Percentiles rank a stretch among this genome's conserved stretches.
These are phyloP conservation scores for Diaporthe helianthi DNA, from an alignment of 2,329 filamentous ascomycete genomes.

Conservation along the genomic window DNA sequence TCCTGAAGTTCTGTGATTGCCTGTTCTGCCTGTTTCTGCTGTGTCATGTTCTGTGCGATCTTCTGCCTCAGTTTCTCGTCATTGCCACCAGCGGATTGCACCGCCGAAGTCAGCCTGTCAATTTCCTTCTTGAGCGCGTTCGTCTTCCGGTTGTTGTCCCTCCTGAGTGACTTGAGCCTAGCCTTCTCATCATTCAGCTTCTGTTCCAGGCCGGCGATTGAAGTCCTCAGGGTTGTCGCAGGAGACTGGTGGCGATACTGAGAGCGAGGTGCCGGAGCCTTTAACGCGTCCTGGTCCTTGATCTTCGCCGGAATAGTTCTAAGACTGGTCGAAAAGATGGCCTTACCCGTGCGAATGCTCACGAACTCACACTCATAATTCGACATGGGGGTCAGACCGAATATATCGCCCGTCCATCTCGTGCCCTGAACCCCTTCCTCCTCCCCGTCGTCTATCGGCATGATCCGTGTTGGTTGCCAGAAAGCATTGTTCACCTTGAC, in stretches of 20 bases:
- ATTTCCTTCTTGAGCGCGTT: slow-evolving; percentile 76
- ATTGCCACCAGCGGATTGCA: slow-evolving; percentile 72
- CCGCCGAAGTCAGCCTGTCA: slow-evolving; percentile 70
- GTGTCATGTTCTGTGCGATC: slow-evolving; percentile 76
- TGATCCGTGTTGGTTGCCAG: slow-evolving; percentile 81
- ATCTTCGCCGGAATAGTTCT: slow-evolving; percentile 65
- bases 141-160: slow-evolving; percentile 75
- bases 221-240: slow-evolving; percentile 77
- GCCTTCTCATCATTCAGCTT: slow-evolving; percentile 74
- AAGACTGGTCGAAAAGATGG: slow-evolving; percentile 76
- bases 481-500: slow-evolving; percentile 79
- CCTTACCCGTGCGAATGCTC: slow-evolving; percentile 67
- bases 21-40: slow-evolving; percentile 67
- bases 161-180: slow-evolving; percentile 73
- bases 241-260: slow-evolving; percentile 75
- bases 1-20: slow-evolving; percentile 49
- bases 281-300: slow-evolving; percentile 47
- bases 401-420: slow-evolving; percentile 76
- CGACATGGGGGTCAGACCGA: slow-evolving; percentile 72
- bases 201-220: slow-evolving; percentile 74
- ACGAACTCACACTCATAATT: slow-evolving; percentile 84
- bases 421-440: slow-evolving; percentile 50
- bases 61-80: slow-evolving; percentile 81
- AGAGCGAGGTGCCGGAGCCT: slow-evolving; percentile 59
- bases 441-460: slow-evolving; percentile 51